These are phyloP conservation scores for Coniochaeta ligniaria DNA, from an alignment of 2,329 filamentous ascomycete genomes.

Conservation along the genomic window DNA sequence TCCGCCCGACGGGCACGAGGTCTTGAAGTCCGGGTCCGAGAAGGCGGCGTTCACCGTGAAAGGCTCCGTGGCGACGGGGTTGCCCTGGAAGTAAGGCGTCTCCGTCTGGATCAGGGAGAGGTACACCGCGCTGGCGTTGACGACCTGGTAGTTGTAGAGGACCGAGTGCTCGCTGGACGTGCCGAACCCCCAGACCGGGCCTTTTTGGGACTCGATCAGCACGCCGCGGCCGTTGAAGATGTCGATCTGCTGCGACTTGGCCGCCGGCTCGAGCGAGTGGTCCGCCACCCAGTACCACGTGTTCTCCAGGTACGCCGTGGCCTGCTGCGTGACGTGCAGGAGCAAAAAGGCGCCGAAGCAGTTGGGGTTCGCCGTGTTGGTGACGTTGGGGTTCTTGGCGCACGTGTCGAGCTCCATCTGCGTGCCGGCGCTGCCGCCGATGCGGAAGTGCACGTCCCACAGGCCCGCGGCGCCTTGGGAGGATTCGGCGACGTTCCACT, in stretches of 20 bases:
- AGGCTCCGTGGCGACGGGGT: conserved; percentile 64
- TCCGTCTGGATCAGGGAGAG: conserved; percentile 83
- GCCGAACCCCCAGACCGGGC: conserved; percentile 74
- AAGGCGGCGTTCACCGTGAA: conserved; percentile 53
- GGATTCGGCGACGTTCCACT: conserved; percentile 76
- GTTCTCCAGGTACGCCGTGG: conserved; percentile 78
- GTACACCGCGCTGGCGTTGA: conserved; percentile 70
- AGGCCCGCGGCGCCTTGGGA: conserved; percentile 66
- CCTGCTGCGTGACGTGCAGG: conserved; percentile 54
- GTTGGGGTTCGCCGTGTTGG: conserved; percentile 52
- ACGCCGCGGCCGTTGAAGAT: conserved; percentile 86
- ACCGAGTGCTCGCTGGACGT: conserved; percentile 63
- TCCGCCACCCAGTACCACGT: conserved; percentile 71
- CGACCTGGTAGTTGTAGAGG: conserved; percentile 79
- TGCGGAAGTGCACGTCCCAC: conserved; percentile 94
- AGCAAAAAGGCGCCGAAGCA: conserved; percentile 72
- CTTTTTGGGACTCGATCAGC: conserved; percentile 64
- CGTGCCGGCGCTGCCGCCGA: conserved; percentile 82
- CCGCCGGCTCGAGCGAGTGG: conserved; percentile 73
- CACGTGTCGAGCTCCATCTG: conserved; percentile 74
- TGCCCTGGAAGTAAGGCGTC: conserved; percentile 82
- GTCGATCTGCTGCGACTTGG: conserved; percentile 62
- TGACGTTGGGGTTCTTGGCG: conserved; percentile 62
- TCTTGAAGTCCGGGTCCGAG: conserved; percentile 61
- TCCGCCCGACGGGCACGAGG: conserved; percentile 40